Conservation (phyloP, 75 land plant species). For the Gnetum montanum region DNA sequence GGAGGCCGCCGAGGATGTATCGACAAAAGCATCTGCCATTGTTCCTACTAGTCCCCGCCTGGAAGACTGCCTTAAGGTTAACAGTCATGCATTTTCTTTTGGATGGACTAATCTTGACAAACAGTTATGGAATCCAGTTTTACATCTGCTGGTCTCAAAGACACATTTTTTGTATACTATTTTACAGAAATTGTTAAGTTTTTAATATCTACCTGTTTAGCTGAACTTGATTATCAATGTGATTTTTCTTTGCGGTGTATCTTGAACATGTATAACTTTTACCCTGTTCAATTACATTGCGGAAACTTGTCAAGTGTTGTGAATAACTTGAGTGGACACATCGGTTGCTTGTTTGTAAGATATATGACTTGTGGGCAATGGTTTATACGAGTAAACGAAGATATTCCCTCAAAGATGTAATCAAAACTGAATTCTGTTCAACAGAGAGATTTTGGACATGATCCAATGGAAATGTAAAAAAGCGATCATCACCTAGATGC, state of each 20-base stretch:
- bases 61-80: slow-evolving; percentile 56
- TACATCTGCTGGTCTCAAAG: background rate
- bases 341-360: too few species aligned
- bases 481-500: too few species aligned
- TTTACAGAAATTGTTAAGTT: background rate
- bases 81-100: background rate
- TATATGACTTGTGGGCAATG: too few species aligned
- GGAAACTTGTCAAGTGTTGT: too few species aligned
- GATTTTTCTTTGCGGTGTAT: background rate
- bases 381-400: too few species aligned
- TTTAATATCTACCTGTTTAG: background rate
- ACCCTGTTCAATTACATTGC: too few species aligned
- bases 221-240: background rate
- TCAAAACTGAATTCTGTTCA: too few species aligned
- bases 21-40: slow-evolving; percentile 42
- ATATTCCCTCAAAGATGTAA: too few species aligned
- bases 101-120: background rate
- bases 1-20: slow-evolving; percentile 16
- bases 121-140: background rate
- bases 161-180: background rate
- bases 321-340: too few species aligned
- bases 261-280: too few species aligned
- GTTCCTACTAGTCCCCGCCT: slow-evolving; percentile 53
- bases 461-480: too few species aligned
- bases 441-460: too few species aligned